phyloP scores from a whole-genome alignment of 2,329 filamentous ascomycete species.

The Xylaria sp. region DNA sequence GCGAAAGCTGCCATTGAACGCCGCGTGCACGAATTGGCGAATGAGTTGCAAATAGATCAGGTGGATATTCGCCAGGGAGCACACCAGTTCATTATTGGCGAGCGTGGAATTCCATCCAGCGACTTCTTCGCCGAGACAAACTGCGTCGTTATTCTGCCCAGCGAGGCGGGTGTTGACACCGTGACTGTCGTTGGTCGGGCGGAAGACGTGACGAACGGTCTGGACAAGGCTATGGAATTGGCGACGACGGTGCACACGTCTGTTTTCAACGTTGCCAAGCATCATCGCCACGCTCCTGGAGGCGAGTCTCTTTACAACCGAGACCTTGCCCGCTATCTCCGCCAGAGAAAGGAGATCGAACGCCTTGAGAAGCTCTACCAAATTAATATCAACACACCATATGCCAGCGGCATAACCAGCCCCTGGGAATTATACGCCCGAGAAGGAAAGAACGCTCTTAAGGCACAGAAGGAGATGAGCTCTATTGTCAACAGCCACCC shows the following conservation, averaged over 20 bases:
- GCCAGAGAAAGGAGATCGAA: conserved; percentile 73
- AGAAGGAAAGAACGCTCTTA: conserved; percentile 76
- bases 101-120: conserved; percentile 71
- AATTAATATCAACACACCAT: conserved; percentile 81
- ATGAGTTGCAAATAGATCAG: conserved; percentile 71
- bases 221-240: conserved; percentile 81
- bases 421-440: conserved; percentile 86
- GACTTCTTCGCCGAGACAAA: conserved; percentile 89
- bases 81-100: conserved; percentile 92
- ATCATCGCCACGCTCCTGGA: conserved; percentile 67
- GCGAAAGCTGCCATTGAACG: conserved; percentile 76
- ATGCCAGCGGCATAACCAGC: conserved; percentile 60
- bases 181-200: conserved; percentile 80
- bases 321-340: conserved; percentile 82
- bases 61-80: conserved; percentile 77
- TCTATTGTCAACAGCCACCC: conserved; percentile 69
- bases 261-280: conserved; percentile 73
- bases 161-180: conserved; percentile 71
- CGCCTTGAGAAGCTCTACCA: conserved; percentile 75
- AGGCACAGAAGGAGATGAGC: conserved; percentile 69
- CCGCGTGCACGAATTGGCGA: conserved; percentile 68
- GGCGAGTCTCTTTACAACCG: conserved; percentile 75
- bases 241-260: conserved; percentile 82
- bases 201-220: conserved; percentile 65
- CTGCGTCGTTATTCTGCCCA: conserved; percentile 78